phyloP scores from a whole-genome alignment of 2,329 filamentous ascomycete species.

The Calonectria hawksworthii region DNA sequence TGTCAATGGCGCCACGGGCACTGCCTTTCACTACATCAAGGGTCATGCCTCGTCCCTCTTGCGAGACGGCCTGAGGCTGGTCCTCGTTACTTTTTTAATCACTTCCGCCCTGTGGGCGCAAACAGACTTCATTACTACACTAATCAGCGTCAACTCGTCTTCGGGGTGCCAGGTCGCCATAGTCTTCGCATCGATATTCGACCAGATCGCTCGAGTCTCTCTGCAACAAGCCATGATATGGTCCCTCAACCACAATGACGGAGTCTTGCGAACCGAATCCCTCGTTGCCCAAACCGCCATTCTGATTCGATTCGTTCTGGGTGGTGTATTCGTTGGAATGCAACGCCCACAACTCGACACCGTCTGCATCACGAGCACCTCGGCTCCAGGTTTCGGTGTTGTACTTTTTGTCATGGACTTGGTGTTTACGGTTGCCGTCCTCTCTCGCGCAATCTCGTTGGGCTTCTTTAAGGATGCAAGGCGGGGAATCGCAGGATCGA shows the following conservation, averaged over 20 bases:
- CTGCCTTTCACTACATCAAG: slow-evolving; percentile 61
- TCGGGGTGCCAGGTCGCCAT: slow-evolving; percentile 66
- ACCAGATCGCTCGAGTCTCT: slow-evolving; percentile 68
- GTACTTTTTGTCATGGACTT: slow-evolving; percentile 61
- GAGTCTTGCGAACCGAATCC: slow-evolving; percentile 51
- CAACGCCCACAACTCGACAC: slow-evolving; percentile 65
- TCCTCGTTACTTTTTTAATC: slow-evolving; percentile 69
- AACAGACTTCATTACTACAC: slow-evolving; percentile 63
- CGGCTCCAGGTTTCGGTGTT: slow-evolving; percentile 60
- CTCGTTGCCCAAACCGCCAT: slow-evolving; percentile 63
- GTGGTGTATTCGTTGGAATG: slow-evolving; percentile 68
- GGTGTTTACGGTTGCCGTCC: slow-evolving; percentile 58
- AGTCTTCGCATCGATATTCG: slow-evolving; percentile 67
- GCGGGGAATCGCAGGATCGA: slow-evolving; percentile 42
- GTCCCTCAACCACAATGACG: slow-evolving; percentile 59
- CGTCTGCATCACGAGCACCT: slow-evolving; percentile 65
- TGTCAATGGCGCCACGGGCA: slow-evolving; percentile 64
- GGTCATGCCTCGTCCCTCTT: slow-evolving; percentile 64
- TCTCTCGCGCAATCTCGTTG: slow-evolving; percentile 56
- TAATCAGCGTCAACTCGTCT: slow-evolving; percentile 59
- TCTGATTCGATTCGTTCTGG: slow-evolving; percentile 64
- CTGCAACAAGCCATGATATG: slow-evolving; percentile 69
- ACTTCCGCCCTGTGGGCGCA: slow-evolving; percentile 68
- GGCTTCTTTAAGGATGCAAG: slow-evolving; percentile 51
- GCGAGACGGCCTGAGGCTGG: slow-evolving; percentile 74